Percentiles rank a stretch among this genome's conserved stretches.
These are phyloP conservation scores for Oleoguttula mirabilis DNA, from an alignment of 495 filamentous ascomycete species.

Conservation along the genomic window DNA sequence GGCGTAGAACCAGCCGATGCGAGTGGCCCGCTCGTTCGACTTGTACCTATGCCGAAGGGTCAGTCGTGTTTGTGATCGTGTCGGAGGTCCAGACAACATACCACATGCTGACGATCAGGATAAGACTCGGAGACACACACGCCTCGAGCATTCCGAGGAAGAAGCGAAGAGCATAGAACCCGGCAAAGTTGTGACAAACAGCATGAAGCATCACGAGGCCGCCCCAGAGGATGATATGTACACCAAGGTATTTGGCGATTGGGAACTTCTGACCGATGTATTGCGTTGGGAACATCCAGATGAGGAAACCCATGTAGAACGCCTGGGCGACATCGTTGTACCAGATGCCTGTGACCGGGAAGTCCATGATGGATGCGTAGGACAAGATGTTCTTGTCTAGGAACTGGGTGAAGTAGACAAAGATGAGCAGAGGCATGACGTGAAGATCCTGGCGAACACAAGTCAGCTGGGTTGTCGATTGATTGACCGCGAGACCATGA, in stretches of 20 bases:
- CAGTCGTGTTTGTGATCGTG: background rate
- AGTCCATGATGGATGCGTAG: conserved; percentile 22
- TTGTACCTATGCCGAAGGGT: conserved; percentile 4
- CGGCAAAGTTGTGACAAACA: conserved; percentile 17
- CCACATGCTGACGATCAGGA: conserved; percentile 20
- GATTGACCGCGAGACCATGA: background rate
- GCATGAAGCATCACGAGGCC: conserved; percentile 11
- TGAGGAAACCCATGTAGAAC: conserved; percentile 18
- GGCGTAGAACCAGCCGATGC: conserved; percentile 16
- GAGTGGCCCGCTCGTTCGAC: conserved; percentile 15
- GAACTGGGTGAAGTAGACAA: conserved; percentile 25
- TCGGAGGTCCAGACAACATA: background rate
- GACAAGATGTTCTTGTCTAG: conserved; percentile 24
- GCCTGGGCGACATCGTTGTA: conserved; percentile 16
- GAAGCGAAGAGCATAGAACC: conserved; percentile 13
- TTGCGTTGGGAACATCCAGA: conserved; percentile 15
- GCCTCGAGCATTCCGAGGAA: conserved; percentile 20
- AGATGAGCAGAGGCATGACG: conserved; percentile 15
- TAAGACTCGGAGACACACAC: conserved; percentile 14
- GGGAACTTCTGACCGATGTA: conserved; percentile 17
- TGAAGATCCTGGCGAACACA: conserved; percentile 1
- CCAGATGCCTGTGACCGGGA: conserved; percentile 13
- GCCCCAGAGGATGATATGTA: conserved; percentile 22
- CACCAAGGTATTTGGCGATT: conserved; percentile 17
- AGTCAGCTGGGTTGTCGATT: background rate